Evolutionary conservation across 2,329 filamentous ascomycete species (phyloP), one percentile per base, ranked within the genome.

Genomic region (Decorospora gaudefroyi): DNA sequence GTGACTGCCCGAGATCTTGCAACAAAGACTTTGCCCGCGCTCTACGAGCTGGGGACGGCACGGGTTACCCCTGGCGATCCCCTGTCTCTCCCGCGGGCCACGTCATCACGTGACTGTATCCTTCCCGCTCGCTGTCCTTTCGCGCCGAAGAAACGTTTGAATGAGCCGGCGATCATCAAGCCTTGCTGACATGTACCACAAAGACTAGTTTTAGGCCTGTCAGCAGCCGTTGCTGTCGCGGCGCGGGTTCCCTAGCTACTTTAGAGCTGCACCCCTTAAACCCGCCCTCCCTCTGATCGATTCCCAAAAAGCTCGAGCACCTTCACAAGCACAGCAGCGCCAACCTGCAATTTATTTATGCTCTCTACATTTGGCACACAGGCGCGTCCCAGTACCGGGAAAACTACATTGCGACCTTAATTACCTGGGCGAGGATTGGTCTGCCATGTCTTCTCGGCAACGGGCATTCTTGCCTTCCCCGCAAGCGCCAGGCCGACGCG

Each of bases 371-470:
- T 11, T 13, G 34, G 25, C 28, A 10, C 40, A 29, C 19, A 30
- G 32, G 19, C 32, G 32, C 31, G 15, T 18, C 40, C 40, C 19
- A 28, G n/a, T 13, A 37, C 35, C 42, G 28, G 42, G 35, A 23
- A 30, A 10, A 33, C 27, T 45, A 25, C 34, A 28, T 32, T 46
- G 35, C 37, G 35, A 28, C 41, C 38, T 34, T 41, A 34, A 30
- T 26, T 22, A 35, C 42, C 18, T 42, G 36, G 15, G 31, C 25
- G 30, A 35, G 21, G 31, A 25, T 42, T 23, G 48, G 53, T 43
- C 42, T 38, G 39, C 23, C 55, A 64, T 64, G 62, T 55, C 61
- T 34, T 46, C 43, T 64, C 59, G 58, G 61, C 59, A 59, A 37
- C 53, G 57, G 39, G 40, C 41, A 28, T 51, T 53, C 46, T 28